Evolutionary conservation across 225 moss, liverwort and hornwort species (phyloP).

Genomic region (Lunularia cruciata): DNA sequence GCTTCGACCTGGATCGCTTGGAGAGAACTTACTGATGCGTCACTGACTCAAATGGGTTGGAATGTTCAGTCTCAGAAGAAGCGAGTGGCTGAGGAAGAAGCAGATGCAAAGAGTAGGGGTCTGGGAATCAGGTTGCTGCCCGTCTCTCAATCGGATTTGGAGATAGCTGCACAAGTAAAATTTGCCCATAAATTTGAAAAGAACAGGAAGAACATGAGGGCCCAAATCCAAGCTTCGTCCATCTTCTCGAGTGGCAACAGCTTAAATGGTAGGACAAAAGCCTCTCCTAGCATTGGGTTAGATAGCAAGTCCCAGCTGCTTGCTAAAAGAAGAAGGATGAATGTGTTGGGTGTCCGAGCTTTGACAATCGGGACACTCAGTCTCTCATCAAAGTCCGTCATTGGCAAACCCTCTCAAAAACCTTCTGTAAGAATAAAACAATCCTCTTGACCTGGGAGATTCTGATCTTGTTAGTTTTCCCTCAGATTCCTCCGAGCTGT

Average conservation of each 20-base stretch:
- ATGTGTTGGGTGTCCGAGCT: conserved; percentile 65
- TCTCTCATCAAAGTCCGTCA: conserved; percentile 44
- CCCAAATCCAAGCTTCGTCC: conserved; percentile 79
- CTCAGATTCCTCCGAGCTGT: too few species aligned
- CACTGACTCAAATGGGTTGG: conserved; percentile 11
- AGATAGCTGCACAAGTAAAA: conserved; percentile 64
- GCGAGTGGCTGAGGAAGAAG: conserved; percentile 78
- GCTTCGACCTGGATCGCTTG: too few species aligned
- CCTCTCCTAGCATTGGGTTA: background rate
- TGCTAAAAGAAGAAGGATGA: conserved; percentile 73
- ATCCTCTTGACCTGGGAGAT: conserved; percentile 4
- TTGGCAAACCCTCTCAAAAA: conserved; percentile 14
- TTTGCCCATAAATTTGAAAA: conserved; percentile 71
- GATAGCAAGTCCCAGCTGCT: conserved; percentile 71
- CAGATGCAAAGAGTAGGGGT: conserved; percentile 72
- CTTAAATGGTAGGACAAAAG: conserved; percentile 19
- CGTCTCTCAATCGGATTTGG: conserved; percentile 59
- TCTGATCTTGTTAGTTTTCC: too few species aligned
- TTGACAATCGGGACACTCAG: conserved; percentile 73
- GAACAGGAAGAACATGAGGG: conserved; percentile 73
- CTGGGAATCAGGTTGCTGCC: conserved; percentile 81
- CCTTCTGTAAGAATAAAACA: conserved; percentile 33
- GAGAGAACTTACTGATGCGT: too few species aligned
- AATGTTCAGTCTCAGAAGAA: conserved; percentile 69
- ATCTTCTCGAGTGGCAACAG: conserved; percentile 57